These are phyloP conservation scores for Fusarium floridanum DNA, from an alignment of 2,329 filamentous ascomycete species.

Conservation along the genomic window DNA sequence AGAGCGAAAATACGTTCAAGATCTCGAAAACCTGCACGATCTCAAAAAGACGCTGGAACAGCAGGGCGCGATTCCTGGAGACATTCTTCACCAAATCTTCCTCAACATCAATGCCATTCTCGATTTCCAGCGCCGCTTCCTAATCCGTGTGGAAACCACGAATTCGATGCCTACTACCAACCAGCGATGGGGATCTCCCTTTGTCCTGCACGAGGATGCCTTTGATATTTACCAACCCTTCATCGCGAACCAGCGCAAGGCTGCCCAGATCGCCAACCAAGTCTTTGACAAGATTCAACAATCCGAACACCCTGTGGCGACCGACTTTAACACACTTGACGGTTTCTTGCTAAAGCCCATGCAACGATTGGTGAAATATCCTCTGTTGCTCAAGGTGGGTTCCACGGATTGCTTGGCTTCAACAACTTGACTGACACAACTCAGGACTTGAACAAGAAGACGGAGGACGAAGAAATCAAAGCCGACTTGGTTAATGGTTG, in stretches of 20 bases:
- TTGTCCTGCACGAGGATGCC: constrained; percentile 84
- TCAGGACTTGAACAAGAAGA: constrained; percentile 89
- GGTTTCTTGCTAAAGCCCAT: constrained; percentile 97
- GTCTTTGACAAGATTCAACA: constrained; percentile 88
- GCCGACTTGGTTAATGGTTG: constrained; percentile 82
- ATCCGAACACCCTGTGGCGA: constrained; percentile 83
- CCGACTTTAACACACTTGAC: constrained; percentile 87
- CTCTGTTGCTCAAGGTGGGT: constrained; percentile 83
- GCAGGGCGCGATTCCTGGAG: constrained; percentile 87
- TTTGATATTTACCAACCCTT: constrained; percentile 97
- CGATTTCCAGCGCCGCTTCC: constrained; percentile 93
- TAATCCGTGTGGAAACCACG: constrained; percentile 96
- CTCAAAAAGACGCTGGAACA: constrained; percentile 92
- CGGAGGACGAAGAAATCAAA: constrained; percentile 77
- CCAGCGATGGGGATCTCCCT: constrained; percentile 96
- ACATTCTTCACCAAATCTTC: constrained; percentile 94
- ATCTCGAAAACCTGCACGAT: constrained; percentile 92
- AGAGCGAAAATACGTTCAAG: constrained; percentile 97
- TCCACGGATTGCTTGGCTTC: constrained; percentile 8
- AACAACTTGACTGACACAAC: constrained; percentile 43
- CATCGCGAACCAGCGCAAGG: constrained; percentile 95
- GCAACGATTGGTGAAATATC: constrained; percentile 95
- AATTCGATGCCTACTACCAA: constrained; percentile 81
- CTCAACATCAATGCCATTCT: constrained; percentile 95
- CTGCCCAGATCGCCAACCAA: constrained; percentile 84